These are phyloP conservation scores for Populus hybrid DNA, from an alignment of 441 rosid species.

Conservation along the genomic window DNA sequence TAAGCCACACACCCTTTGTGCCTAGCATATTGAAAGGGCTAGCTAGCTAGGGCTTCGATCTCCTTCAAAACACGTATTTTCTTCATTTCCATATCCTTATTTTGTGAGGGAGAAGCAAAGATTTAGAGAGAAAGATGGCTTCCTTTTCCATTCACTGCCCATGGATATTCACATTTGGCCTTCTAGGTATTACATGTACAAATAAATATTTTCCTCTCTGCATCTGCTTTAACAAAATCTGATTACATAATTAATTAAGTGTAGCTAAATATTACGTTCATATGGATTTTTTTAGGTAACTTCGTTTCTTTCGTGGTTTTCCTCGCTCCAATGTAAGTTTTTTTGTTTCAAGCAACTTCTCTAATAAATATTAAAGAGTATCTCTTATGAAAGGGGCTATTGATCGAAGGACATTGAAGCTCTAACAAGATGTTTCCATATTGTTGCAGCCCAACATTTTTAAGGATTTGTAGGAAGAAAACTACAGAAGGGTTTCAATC, in stretches of 20 bases:
- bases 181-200: constrained; percentile 42
- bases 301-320: constrained; percentile 64
- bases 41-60: constrained; percentile 13
- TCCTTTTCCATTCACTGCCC: constrained; percentile 41
- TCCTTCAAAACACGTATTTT: not conserved
- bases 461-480: constrained; percentile 61
- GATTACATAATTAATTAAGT: not conserved
- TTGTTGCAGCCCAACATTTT: constrained; percentile 60
- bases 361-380: not conserved
- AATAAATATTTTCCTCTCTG: not conserved
- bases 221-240: not conserved
- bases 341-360: not conserved
- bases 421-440: not conserved
- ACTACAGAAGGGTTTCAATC: constrained; percentile 76
- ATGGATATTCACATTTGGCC: constrained; percentile 50
- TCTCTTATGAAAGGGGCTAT: not conserved
- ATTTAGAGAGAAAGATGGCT: constrained; percentile 32
- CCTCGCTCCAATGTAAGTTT: constrained; percentile 77
- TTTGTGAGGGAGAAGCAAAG: constrained; percentile 5
- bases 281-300: constrained; percentile 50
- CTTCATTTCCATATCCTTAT: not conserved
- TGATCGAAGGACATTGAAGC: not conserved
- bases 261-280: not conserved
- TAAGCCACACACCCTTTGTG: not conserved
- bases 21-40: not conserved